phyloP scores from a whole-genome alignment of 495 filamentous ascomycete species.

The Trypethelium eluteriae region DNA sequence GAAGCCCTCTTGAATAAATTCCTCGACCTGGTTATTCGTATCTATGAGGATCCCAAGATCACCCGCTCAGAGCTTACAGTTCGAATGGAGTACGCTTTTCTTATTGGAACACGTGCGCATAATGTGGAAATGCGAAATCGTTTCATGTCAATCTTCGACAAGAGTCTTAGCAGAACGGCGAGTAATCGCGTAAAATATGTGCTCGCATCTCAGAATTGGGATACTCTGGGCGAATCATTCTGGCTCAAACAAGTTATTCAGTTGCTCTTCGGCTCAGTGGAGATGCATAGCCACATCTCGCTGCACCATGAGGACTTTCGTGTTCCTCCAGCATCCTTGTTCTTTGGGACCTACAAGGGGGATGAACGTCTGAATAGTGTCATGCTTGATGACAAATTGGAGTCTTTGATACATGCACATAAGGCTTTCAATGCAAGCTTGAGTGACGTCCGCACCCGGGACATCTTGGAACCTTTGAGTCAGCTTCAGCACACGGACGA shows the following conservation, averaged over 20 bases:
- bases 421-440: slow-evolving; percentile 74
- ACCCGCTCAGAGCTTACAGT: slow-evolving; percentile 92
- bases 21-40: slow-evolving; percentile 88
- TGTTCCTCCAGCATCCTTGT: slow-evolving; percentile 57
- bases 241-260: slow-evolving; percentile 94
- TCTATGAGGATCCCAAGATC: slow-evolving; percentile 95
- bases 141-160: slow-evolving; percentile 91
- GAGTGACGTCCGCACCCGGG: slow-evolving; percentile 72
- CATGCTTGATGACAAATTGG: slow-evolving; percentile 74
- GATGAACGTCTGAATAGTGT: slow-evolving; percentile 63
- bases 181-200: slow-evolving; percentile 82
- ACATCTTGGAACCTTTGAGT: slow-evolving; percentile 82
- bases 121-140: slow-evolving; percentile 96
- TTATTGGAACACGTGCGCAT: slow-evolving; percentile 87
- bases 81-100: slow-evolving; percentile 91
- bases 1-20: slow-evolving; percentile 81
- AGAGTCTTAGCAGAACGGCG: slow-evolving; percentile 76
- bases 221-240: slow-evolving; percentile 84
- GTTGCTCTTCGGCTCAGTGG: slow-evolving; percentile 79
- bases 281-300: slow-evolving; percentile 67
- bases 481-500: slow-evolving; percentile 89
- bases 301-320: slow-evolving; percentile 79
- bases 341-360: slow-evolving; percentile 61
- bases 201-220: slow-evolving; percentile 92
- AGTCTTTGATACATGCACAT: slow-evolving; percentile 68